These are phyloP conservation scores for Thraustotheca clavata DNA, from an alignment of 352 stramenopile species.

Conservation along the genomic window DNA sequence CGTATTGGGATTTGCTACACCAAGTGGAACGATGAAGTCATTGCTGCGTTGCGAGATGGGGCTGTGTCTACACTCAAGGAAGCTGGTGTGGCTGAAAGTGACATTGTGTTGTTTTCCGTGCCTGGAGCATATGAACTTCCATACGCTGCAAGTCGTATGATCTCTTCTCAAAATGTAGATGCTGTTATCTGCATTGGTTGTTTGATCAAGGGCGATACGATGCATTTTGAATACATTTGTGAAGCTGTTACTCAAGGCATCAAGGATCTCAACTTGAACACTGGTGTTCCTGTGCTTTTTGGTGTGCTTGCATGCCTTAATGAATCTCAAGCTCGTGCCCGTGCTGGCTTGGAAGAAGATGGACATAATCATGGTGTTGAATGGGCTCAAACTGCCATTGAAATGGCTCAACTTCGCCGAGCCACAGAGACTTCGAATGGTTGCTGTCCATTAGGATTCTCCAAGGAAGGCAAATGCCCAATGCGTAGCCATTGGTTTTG, in stretches of 20 bases:
- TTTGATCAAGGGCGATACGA: conserved; percentile 95
- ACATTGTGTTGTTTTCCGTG: conserved; percentile 76
- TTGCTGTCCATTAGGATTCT: neutral
- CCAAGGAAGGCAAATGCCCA: conserved; percentile 8
- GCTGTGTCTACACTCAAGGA: conserved; percentile 53
- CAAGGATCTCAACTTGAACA: conserved; percentile 94
- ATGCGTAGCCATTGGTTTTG: conserved; percentile 8
- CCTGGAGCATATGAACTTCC: conserved; percentile 96
- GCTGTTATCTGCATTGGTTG: conserved; percentile 93
- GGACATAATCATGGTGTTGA: conserved; percentile 94
- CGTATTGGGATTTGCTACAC: conserved; percentile 77
- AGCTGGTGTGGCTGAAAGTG: conserved; percentile 45
- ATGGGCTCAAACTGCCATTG: conserved; percentile 94
- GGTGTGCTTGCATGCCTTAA: conserved; percentile 94
- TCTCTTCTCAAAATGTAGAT: conserved; percentile 91
- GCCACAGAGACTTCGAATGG: conserved; percentile 14
- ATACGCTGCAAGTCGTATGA: conserved; percentile 86
- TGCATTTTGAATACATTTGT: conserved; percentile 99
- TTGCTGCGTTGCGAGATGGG: conserved; percentile 54
- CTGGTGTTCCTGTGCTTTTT: conserved; percentile 80
- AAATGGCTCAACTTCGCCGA: conserved; percentile 91
- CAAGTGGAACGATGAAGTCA: conserved; percentile 82
- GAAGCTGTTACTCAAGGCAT: conserved; percentile 94
- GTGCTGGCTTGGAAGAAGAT: conserved; percentile 67
- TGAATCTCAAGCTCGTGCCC: conserved; percentile 93